phyloP scores from a whole-genome alignment of 1,284 basidiomycete species.

The Trichosporon sp. region DNA sequence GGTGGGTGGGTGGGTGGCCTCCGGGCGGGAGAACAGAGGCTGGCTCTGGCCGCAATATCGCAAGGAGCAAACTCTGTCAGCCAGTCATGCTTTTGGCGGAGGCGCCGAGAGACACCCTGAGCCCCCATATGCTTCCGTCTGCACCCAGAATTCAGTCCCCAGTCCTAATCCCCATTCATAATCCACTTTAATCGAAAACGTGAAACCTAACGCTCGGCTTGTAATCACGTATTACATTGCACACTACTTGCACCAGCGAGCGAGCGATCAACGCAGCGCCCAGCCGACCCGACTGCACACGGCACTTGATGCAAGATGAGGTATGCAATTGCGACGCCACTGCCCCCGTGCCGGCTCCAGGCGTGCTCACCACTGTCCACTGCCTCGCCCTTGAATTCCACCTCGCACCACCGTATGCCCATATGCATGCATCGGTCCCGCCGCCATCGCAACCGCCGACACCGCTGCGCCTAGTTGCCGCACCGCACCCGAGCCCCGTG shows the following conservation, averaged over 20 bases:
- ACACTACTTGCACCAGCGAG: not conserved
- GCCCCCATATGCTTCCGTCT: not conserved
- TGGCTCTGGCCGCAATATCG: not conserved
- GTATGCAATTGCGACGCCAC: not conserved
- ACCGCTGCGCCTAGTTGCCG: not conserved
- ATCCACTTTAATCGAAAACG: not conserved
- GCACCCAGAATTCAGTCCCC: not conserved
- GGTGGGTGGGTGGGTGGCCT: too few relatives aligned
- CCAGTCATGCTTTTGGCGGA: not conserved
- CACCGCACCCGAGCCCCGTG: not conserved
- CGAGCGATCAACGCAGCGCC: not conserved
- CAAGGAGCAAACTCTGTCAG: conserved; percentile 1
- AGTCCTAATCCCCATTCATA: not conserved
- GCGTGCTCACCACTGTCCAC: not conserved
- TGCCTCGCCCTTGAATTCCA: not conserved
- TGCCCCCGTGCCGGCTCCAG: not conserved
- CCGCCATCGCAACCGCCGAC: too few relatives aligned
- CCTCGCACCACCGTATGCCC: not conserved
- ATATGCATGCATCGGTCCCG: too few relatives aligned
- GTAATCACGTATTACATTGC: not conserved
- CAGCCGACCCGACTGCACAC: not conserved
- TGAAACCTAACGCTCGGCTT: not conserved
- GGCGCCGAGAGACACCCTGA: not conserved
- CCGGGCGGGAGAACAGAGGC: not conserved
- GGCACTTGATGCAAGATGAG: not conserved